Percentiles rank a stretch among this genome's conserved stretches.
Conservation (phyloP, 2,329 filamentous ascomycete genomes). For the Golovinomyces cichoracearum region DNA sequence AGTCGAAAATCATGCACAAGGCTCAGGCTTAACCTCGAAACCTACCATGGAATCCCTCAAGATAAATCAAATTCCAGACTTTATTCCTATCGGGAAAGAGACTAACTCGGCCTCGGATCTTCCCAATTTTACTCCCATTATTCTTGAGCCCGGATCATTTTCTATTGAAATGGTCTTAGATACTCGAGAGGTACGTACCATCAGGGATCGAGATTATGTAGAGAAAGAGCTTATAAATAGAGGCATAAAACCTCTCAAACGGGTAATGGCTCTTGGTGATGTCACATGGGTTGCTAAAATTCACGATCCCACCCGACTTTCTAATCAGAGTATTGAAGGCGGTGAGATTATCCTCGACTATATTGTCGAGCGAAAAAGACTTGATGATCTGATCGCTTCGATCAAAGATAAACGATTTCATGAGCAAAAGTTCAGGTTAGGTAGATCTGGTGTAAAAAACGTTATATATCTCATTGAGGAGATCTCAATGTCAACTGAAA, state of each 20-base stretch:
- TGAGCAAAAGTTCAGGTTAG: conserved; percentile 61
- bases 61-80: conserved; percentile 2
- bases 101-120: conserved; percentile 8
- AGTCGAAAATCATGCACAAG: conserved; percentile 1
- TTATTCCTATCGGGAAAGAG: conserved; percentile 10
- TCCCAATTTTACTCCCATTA: conserved; percentile 28
- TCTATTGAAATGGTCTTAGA: conserved; percentile 50
- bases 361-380: conserved; percentile 56
- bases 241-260: conserved; percentile 38
- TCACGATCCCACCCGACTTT: conserved; percentile 29
- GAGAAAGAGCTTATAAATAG: conserved; percentile 42
- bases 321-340: conserved; percentile 31
- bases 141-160: conserved; percentile 37
- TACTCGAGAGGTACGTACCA: conserved; percentile 45
- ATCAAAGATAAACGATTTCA: conserved; percentile 65
- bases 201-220: conserved; percentile 52
- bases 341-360: conserved; percentile 53
- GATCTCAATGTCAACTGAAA: conserved; percentile 30
- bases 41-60: background rate
- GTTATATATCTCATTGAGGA: conserved; percentile 60
- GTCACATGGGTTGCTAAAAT: conserved; percentile 56
- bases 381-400: conserved; percentile 54
- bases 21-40: background rate
- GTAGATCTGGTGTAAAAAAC: conserved; percentile 45
- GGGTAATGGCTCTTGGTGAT: conserved; percentile 47